phyloP scores from a whole-genome alignment of 1,284 basidiomycete genomes.

The Puccinia triticina region DNA sequence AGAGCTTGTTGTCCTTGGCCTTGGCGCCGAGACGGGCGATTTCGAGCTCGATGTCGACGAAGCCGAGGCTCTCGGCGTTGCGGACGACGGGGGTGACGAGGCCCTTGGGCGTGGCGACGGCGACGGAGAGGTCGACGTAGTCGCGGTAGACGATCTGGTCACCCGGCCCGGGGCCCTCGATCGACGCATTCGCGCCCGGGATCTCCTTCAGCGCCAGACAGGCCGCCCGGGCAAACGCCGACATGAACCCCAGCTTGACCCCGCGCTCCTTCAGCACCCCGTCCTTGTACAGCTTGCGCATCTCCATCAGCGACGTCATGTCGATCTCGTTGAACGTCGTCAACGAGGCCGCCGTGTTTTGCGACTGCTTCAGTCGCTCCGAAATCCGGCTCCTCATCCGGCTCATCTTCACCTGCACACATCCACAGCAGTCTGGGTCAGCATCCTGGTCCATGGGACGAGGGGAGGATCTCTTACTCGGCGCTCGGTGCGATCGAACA shows the following conservation, averaged over 20 bases:
- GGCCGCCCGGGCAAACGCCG: slow-evolving; percentile 87
- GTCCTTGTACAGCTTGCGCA: slow-evolving; percentile 96
- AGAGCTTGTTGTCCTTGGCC: slow-evolving; percentile 89
- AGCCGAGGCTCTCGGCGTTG: slow-evolving; percentile 82
- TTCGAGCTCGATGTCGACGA: slow-evolving; percentile 89
- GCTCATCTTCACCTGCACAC: slow-evolving; percentile 83
- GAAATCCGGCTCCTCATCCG: slow-evolving; percentile 96
- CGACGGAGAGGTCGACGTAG: slow-evolving; percentile 77
- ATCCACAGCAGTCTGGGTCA: no score
- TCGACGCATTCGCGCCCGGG: slow-evolving; percentile 89
- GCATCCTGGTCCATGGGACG: no score
- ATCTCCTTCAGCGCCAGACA: slow-evolving; percentile 87
- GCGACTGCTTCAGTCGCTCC: slow-evolving; percentile 95
- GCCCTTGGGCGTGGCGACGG: slow-evolving; percentile 96
- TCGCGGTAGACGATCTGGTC: slow-evolving; percentile 51
- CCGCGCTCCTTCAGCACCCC: slow-evolving; percentile 86
- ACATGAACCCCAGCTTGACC: slow-evolving; percentile 98
- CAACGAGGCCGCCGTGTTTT: slow-evolving; percentile 92
- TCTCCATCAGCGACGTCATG: slow-evolving; percentile 92
- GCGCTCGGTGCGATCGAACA: slow-evolving; percentile 44
- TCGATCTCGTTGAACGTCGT: slow-evolving; percentile 99
- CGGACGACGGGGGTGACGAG: slow-evolving; percentile 94
- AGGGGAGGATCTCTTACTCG: no score
- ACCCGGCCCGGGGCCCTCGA: slow-evolving; percentile 66
- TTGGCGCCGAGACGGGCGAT: slow-evolving; percentile 89